Conservation (phyloP, 345 rosid species). For the Raphanus sativus region DNA sequence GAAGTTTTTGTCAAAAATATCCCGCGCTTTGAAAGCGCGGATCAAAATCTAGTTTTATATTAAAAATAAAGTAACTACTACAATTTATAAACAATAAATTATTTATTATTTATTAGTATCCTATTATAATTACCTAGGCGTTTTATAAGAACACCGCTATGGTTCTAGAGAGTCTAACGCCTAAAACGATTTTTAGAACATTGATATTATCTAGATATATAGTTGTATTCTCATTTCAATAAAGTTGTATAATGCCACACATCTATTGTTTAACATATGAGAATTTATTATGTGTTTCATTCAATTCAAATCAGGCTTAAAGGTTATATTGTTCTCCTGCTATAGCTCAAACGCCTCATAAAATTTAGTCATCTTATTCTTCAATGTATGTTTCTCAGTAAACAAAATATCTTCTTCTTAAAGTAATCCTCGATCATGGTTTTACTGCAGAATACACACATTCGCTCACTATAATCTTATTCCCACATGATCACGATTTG, state of each 20-base stretch:
- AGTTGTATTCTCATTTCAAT: background rate
- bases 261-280: background rate
- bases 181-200: background rate
- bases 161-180: background rate
- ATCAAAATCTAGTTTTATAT: too few species aligned
- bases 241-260: background rate
- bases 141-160: too few species aligned
- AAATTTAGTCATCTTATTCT: background rate
- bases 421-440: background rate
- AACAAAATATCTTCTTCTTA: background rate
- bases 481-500: background rate
- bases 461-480: background rate
- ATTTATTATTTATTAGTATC: too few species aligned
- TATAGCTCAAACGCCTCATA: background rate
- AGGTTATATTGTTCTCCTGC: background rate
- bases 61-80: background rate
- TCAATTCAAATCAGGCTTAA: background rate
- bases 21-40: too few species aligned
- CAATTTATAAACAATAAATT: too few species aligned
- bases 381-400: background rate
- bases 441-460: background rate
- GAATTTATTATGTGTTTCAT: background rate
- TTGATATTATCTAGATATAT: background rate
- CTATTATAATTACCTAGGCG: too few species aligned
- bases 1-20: too few species aligned